Percentiles rank a stretch among this genome's conserved stretches.
phyloP scores from a whole-genome alignment of 345 rosid species.

The Chamaenerion angustifolium region DNA sequence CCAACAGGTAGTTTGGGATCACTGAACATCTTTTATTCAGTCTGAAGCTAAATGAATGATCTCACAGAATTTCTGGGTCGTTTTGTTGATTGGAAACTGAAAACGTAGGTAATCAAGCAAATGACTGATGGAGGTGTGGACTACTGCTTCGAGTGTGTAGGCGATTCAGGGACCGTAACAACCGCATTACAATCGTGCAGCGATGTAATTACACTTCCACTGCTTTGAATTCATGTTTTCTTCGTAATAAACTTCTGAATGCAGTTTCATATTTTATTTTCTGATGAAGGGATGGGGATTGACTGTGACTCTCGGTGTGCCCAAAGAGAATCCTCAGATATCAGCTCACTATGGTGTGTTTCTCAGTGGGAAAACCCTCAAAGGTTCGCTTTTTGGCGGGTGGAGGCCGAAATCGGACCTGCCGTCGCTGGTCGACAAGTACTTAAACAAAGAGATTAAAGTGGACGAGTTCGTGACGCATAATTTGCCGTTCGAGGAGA shows the following conservation, averaged over 20 bases:
- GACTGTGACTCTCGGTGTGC: slow-evolving; percentile 85
- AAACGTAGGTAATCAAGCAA: slow-evolving; percentile 52
- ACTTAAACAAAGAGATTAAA: slow-evolving; percentile 68
- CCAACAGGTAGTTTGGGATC: slow-evolving; percentile 39
- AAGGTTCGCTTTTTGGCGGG: slow-evolving; percentile 76
- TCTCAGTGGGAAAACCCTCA: slow-evolving; percentile 61
- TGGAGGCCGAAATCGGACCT: slow-evolving; percentile 88
- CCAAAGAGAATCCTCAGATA: slow-evolving; percentile 64
- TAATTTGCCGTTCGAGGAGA: slow-evolving; percentile 49
- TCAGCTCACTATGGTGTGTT: slow-evolving; percentile 65
- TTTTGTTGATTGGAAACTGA: background rate
- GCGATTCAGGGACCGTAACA: slow-evolving; percentile 55
- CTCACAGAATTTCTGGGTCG: background rate
- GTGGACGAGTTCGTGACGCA: slow-evolving; percentile 67
- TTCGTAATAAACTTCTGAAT: background rate
- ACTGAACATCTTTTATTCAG: too few species aligned
- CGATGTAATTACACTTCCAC: slow-evolving; percentile 34
- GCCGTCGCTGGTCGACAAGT: slow-evolving; percentile 62
- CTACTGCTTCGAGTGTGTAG: slow-evolving; percentile 78
- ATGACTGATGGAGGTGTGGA: slow-evolving; percentile 83
- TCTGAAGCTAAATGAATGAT: too few species aligned
- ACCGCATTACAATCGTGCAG: slow-evolving; percentile 81
- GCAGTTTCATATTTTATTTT: too few species aligned
- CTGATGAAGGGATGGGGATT: slow-evolving; percentile 73
- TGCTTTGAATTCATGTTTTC: background rate